A percentile compares a stretch with the other conserved stretches of the same genome.
These are phyloP conservation scores for Canariomyces notabilis DNA, from an alignment of 2,329 filamentous ascomycete species.

Conservation along the genomic window DNA sequence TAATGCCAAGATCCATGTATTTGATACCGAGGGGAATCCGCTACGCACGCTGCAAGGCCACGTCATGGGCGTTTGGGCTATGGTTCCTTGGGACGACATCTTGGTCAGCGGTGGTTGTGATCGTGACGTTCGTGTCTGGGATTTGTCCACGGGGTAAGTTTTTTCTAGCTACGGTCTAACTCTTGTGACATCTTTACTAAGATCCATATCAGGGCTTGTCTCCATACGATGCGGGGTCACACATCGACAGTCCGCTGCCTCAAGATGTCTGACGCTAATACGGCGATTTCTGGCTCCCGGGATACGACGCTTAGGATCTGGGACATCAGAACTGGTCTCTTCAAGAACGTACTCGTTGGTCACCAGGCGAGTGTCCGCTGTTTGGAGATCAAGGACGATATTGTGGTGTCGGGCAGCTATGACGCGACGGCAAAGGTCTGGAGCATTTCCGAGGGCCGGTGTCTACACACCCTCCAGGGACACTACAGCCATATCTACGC, in stretches of 20 bases:
- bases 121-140: conserved; percentile 94
- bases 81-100: conserved; percentile 96
- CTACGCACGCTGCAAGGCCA: conserved; percentile 89
- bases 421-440: conserved; percentile 95
- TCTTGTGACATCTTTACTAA: conserved; percentile 25
- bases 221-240: conserved; percentile 84
- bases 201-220: conserved; percentile 55
- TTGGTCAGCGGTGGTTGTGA: conserved; percentile 96
- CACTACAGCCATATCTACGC: conserved; percentile 99
- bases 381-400: conserved; percentile 90
- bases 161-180: not conserved
- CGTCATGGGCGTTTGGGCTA: conserved; percentile 99
- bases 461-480: conserved; percentile 80
- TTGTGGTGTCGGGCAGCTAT: conserved; percentile 97
- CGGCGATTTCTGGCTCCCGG: conserved; percentile 91
- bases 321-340: conserved; percentile 85
- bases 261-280: conserved; percentile 93
- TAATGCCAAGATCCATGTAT: conserved; percentile 98
- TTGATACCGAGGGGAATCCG: conserved; percentile 83
- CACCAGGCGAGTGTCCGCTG: conserved; percentile 95
- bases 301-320: conserved; percentile 93
- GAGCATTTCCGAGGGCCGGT: conserved; percentile 94
- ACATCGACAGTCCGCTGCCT: conserved; percentile 95
- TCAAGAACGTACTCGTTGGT: conserved; percentile 85
- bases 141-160: conserved; percentile 81